phyloP scores from a whole-genome alignment of 2,329 filamentous ascomycete species.

The Grosmannia penicillata region DNA sequence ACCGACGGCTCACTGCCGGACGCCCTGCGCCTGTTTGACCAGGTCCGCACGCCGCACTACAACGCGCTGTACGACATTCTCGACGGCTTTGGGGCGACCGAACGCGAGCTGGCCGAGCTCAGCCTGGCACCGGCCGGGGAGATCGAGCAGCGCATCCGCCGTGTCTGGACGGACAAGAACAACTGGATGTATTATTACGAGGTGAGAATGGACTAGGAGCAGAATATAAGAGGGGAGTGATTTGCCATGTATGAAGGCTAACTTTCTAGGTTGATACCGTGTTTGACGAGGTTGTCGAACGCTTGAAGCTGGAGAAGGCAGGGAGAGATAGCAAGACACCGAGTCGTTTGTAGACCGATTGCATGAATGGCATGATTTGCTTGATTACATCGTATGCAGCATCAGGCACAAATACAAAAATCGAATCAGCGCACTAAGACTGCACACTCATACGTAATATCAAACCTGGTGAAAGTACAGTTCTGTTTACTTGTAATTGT shows the following conservation, averaged over 20 bases:
- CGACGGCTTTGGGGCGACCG: conserved; percentile 11
- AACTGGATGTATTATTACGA: conserved; percentile 7
- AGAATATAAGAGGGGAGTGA: neutral
- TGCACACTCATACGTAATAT: no score
- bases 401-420: no score
- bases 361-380: no score
- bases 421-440: no score
- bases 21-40: conserved; percentile 1
- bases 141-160: conserved; percentile 1
- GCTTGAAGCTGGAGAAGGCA: no score
- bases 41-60: conserved; percentile 5
- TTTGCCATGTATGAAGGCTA: neutral
- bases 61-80: conserved; percentile 1
- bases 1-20: neutral
- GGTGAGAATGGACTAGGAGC: neutral
- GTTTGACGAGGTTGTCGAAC: neutral
- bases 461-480: no score
- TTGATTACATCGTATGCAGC: no score
- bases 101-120: neutral
- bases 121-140: neutral
- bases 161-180: neutral
- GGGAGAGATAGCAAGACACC: no score
- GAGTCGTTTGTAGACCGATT: no score
- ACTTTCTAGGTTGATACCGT: neutral
- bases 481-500: no score